Base-by-base conservation (phyloP, 2,329 filamentous ascomycete genomes). In the Phoma sp. region DNA sequence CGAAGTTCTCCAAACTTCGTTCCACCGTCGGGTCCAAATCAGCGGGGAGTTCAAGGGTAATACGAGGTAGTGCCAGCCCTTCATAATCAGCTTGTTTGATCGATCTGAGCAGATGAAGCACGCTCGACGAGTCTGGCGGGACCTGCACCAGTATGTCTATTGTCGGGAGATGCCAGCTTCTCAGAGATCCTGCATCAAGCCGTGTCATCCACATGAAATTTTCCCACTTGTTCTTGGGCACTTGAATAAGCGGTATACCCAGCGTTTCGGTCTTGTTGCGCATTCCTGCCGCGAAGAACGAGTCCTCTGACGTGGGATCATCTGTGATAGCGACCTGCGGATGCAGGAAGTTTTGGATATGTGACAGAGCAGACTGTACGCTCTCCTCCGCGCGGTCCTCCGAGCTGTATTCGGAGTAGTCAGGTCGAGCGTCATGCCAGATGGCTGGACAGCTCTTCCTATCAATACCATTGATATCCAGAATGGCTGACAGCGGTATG, bases 61-160 rank as follows among this genome's bases (percentile, higher is more conserved):
- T 78, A 58, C 89, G 86, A 3, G 93, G 93, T 2, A 83, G 77
- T 1, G 82, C 78, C 37, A 89, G 79, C 0, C 88, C 87, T 41
- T 86, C 82, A 69, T 92, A 93, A 69, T 97, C 91, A 4, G 90
- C 91, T 7, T 79, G 78, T 58, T 83, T 80, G 24, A 99, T 80
- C 4, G 92, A 96, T 55, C 84, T 83, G 4, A 99, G 82, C 29
- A 97, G 80, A 50, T 91, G 83, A 45, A 91, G 84, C 27, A 97
- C 89, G 9, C 90, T 92, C 2, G 90, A 88, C 18, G 89, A 87
- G 7, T 82, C 81, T 3, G 86, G 77, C 6, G 86, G 83, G 1
- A 90, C 91, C 55, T 96, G 90, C 7, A 98, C 84, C 10, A 97
- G 74, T 47, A 99, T 90, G 60, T 98, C 91, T 57, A 98, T 81